Conservation (phyloP, 371 early-diverging fungal genomes). For the Dinochytrium kinnereticum region DNA sequence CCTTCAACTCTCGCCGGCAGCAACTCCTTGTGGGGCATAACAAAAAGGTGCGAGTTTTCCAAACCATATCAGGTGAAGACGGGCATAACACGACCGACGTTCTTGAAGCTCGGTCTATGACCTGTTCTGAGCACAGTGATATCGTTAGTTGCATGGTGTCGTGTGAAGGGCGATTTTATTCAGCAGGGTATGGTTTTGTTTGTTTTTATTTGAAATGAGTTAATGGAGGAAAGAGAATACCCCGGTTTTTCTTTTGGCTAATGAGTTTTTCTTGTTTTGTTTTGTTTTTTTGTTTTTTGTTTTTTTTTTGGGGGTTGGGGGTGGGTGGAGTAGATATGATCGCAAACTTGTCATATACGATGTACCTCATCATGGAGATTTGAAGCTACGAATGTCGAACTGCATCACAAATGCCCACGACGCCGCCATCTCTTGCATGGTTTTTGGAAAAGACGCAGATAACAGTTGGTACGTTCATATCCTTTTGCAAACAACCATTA, state of each 20-base stretch:
- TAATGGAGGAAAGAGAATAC: background rate
- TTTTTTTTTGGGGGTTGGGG: background rate
- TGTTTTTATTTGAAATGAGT: no score
- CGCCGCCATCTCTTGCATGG: conserved; percentile 60
- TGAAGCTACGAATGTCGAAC: conserved; percentile 45
- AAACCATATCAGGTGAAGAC: conserved; percentile 46
- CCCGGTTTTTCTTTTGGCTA: background rate
- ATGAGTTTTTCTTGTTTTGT: conserved; percentile 7
- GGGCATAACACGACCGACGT: conserved; percentile 44
- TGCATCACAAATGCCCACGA: conserved; percentile 56
- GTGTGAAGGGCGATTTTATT: conserved; percentile 59
- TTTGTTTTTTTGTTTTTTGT: background rate
- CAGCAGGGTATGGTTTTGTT: no score
- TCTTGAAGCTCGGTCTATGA: conserved; percentile 45
- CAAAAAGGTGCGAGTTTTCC: conserved; percentile 53
- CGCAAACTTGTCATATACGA: conserved; percentile 60
- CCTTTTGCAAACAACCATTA: background rate
- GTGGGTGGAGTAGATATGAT: conserved; percentile 53
- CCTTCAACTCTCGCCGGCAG: conserved; percentile 57
- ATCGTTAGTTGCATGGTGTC: conserved; percentile 58
- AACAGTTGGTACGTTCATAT: conserved; percentile 53
- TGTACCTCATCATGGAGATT: conserved; percentile 55
- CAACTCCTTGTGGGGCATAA: conserved; percentile 56
- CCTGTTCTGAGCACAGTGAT: conserved; percentile 52
- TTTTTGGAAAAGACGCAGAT: conserved; percentile 60